Evolutionary conservation across 192 early-diverging fungal genomes (phyloP).

Genomic region (Linnemannia elongata): DNA sequence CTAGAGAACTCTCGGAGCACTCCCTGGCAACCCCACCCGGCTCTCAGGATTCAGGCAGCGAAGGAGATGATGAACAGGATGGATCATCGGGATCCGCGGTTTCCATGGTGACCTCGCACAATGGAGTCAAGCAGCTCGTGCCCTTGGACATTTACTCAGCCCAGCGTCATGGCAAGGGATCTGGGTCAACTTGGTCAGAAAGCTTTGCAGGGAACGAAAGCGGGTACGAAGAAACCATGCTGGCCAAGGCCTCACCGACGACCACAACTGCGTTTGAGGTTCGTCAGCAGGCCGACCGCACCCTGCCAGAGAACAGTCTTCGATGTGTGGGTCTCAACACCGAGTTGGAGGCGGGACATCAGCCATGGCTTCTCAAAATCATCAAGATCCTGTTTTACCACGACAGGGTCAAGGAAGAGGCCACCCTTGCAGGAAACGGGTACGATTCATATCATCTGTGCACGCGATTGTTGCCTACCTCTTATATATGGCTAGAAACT

Average conservation of each 20-base stretch:
- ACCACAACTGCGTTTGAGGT: conserved; percentile 43
- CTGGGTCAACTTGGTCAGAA: neutral
- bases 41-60: conserved; percentile 27
- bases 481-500: neutral
- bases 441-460: neutral
- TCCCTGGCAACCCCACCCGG: conserved; percentile 37
- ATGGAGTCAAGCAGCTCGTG: conserved; percentile 10
- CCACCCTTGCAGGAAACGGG: conserved; percentile 27
- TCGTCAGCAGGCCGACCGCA: conserved; percentile 46
- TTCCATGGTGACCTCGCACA: neutral
- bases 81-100: neutral
- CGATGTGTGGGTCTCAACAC: conserved; percentile 75
- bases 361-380: conserved; percentile 67
- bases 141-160: conserved; percentile 42
- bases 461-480: neutral
- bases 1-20: neutral
- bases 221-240: neutral
- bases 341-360: conserved; percentile 59
- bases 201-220: conserved; percentile 43
- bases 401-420: conserved; percentile 58
- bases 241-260: conserved; percentile 33
- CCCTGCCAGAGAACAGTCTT: conserved; percentile 65
- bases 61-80: conserved; percentile 20
- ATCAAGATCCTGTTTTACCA: conserved; percentile 76
- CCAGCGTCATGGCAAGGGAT: conserved; percentile 16